Evolutionary conservation across 2,329 filamentous ascomycete species (phyloP), one percentile per base, ranked within the genome.

Genomic region (Verticillium klebahnii): DNA sequence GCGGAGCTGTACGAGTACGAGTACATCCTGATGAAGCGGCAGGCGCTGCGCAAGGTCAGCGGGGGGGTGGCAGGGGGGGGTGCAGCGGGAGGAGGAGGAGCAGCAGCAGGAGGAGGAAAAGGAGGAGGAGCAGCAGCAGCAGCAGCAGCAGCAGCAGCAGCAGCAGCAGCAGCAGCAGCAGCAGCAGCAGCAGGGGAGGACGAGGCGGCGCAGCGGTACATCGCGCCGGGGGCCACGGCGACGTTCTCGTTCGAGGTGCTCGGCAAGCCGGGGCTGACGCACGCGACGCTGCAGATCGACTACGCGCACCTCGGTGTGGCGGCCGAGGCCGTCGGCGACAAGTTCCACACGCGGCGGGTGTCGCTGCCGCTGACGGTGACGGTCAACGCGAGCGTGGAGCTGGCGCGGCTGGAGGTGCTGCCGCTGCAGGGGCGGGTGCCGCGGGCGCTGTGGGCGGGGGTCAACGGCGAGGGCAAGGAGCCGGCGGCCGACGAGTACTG

Each of bases 1-100:
- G 86, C 89, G 2, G 93, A 97, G 70, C 77, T 95, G 6, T 93
- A 96, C 71, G 93, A 97, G 72, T 86, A 94, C 62, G 93, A 97
- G 72, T 80, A 92, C 58, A 89, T 93, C 63, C 79, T 96, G 55
- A 86, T 89, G 63, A 88, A 86, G 70, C 89, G 88, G 69, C 89
- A 91, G 71, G 89, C 91, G 69, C 76, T 90, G 55, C 82, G 85
- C 36, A 63, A 62, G 58, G 77, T 82, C 66, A 78, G 72, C 61
- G 85, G 73, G 67, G 82, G 73, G 40, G 29, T 29, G 29, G 23
- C 23, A 23, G 23, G 23, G 23, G 23, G 23, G 23, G 23, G 23
- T 23, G 29, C 25, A 25, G 25, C 25, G 25, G 25, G 25, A 25
- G 25, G 25, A 29, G 29, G 29, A 29, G 29, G 29, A 25, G 25